Conservation (phyloP, 495 filamentous ascomycete species). For the Aspergillus panamensis region DNA sequence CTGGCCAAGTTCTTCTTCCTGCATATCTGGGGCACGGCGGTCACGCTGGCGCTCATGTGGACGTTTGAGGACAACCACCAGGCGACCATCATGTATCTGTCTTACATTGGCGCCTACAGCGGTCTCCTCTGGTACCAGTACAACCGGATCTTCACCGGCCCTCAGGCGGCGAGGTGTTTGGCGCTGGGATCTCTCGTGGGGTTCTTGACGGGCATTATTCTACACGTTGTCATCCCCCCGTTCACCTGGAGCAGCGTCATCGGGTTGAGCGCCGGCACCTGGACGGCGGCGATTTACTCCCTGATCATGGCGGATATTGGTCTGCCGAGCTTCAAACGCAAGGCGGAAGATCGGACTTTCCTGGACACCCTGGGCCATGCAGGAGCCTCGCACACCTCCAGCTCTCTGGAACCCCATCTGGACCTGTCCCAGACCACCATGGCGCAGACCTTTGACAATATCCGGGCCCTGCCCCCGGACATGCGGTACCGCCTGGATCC, state of each 20-base stretch:
- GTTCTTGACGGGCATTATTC: conserved; percentile 7
- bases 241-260: conserved; percentile 19
- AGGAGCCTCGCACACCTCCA: conserved; percentile 5
- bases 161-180: conserved; percentile 11
- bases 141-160: conserved; percentile 19
- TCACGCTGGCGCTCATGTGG: conserved; percentile 19
- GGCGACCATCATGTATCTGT: conserved; percentile 17
- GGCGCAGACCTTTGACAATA: conserved; percentile 18
- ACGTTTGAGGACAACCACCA: conserved; percentile 8
- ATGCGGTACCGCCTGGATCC: conserved; percentile 14
- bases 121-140: conserved; percentile 20
- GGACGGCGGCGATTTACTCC: conserved; percentile 17
- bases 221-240: conserved; percentile 8
- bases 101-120: conserved; percentile 18
- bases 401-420: conserved; percentile 14
- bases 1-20: conserved; percentile 19
- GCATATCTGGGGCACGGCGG: conserved; percentile 17
- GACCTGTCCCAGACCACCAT: conserved; percentile 16
- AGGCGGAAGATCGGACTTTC: background rate
- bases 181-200: conserved; percentile 7
- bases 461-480: conserved; percentile 3
- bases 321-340: conserved; percentile 5
- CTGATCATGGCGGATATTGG: conserved; percentile 15
- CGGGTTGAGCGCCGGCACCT: conserved; percentile 13
- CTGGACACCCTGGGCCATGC: background rate